Base-by-base conservation (phyloP, 208 protist species). In the Leishmania braziliensis region DNA sequence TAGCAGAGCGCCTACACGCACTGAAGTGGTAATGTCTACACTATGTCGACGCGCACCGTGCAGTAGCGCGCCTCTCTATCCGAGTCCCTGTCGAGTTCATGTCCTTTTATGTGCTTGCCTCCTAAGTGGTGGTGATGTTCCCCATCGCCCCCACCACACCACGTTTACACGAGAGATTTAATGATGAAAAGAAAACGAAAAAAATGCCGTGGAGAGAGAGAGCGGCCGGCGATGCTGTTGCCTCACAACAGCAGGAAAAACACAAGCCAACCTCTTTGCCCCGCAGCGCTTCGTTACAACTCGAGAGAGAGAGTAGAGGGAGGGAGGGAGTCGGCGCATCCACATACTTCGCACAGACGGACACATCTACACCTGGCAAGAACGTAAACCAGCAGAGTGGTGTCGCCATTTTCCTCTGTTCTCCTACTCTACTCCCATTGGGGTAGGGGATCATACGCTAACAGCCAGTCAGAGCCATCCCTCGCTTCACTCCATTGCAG, bases 401-500 rank as follows among this genome's bases (percentile, higher is more conserved):
- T 43, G 29, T 33, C 29, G 8, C 9, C 8, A 26, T 50, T 23
- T 26, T 36, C 54, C 23, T 75, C 69, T 53, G 70, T 63, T 26
- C n/a, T 46, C 23, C 23, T 66, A 29, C 43, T 5, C 75, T 84
- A 83, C 8, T 89, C 84, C 88, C 88, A 90, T 46, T 81, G 66
- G 26, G 88, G 84, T 26, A 90, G 79, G 4, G 81, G 85, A 51
- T 89, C 88, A 46, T 84, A 43, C 26, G 81, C 71, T 23, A 50
- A 36, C 18, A 72, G 36, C 77, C 76, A 88, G 79, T 84, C 80
- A 14, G 39, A 16, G 2, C 83, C 85, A 54, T 86, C 88, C 18
- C 87, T 78, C 56, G 66, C 58, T 23, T 83, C 74, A 46, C 63
- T 75, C 79, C 84, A 90, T 48, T 86, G 66, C 56, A 91, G 78